Percentiles rank a stretch among this genome's conserved stretches.
Conservation (phyloP, 2,329 filamentous ascomycete genomes). For the Fusarium proliferatum region DNA sequence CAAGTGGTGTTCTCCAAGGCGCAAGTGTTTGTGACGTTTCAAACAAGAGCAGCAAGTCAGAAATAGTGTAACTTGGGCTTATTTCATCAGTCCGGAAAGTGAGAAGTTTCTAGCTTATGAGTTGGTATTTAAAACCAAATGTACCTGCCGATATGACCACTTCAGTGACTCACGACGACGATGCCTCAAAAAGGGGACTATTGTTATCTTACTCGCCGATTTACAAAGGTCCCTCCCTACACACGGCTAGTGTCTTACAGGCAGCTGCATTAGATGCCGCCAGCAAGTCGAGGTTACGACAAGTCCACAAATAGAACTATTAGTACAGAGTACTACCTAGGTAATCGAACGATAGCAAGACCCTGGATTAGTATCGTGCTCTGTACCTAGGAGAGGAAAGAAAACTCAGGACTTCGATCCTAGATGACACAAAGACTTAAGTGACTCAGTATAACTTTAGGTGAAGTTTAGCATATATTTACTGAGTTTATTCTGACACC, state of each 20-base stretch:
- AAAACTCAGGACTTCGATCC: neutral
- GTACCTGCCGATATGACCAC: neutral
- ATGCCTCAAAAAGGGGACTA: neutral
- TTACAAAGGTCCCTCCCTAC: constrained; percentile 25
- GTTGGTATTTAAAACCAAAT: neutral
- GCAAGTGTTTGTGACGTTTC: neutral
- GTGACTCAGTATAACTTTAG: neutral
- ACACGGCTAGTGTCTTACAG: constrained; percentile 13
- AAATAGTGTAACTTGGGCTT: neutral
- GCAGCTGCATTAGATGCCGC: neutral
- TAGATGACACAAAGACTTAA: neutral
- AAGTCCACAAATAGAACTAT: neutral
- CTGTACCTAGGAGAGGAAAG: neutral
- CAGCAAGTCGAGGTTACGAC: neutral
- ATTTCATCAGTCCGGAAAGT: neutral
- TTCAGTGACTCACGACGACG: constrained; percentile 13
- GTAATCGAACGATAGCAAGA: neutral
- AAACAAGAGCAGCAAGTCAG: neutral
- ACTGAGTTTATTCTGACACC: neutral
- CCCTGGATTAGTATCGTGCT: neutral
- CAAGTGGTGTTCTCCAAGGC: neutral
- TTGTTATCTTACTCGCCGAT: neutral
- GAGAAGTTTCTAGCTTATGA: neutral
- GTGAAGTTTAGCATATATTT: neutral
- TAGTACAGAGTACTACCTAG: no score